Percentiles rank a stretch among this genome's conserved stretches.
Evolutionary conservation across 129 eudicot species (phyloP).

Genomic region (Erigeron canadensis): DNA sequence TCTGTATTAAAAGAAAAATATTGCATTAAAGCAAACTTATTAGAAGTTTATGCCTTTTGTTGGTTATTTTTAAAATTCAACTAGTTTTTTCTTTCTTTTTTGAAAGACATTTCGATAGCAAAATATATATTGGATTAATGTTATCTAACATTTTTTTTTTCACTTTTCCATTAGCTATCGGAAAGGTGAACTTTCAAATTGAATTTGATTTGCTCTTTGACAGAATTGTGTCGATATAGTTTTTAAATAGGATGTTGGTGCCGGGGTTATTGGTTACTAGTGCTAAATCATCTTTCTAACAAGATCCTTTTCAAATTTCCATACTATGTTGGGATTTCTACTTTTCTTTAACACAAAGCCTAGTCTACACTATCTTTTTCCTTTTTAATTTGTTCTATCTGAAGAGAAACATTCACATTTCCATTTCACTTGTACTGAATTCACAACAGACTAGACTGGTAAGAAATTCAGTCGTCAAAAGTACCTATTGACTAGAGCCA

Average conservation of each 20-base stretch:
- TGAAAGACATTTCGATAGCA: not conserved
- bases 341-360: not conserved
- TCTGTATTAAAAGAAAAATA: too few relatives aligned
- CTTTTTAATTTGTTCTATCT: not conserved
- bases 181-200: not conserved
- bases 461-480: not conserved
- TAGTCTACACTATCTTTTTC: not conserved
- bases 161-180: not conserved
- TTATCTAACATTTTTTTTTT: not conserved
- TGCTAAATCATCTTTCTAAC: slow-evolving; percentile 6
- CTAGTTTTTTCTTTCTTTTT: too few relatives aligned
- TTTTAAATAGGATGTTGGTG: not conserved
- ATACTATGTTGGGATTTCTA: not conserved
- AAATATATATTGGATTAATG: not conserved
- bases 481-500: too few relatives aligned
- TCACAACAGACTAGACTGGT: not conserved
- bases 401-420: not conserved
- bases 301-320: not conserved
- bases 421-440: not conserved
- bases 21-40: not conserved
- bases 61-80: too few relatives aligned
- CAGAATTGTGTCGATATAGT: not conserved
- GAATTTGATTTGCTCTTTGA: not conserved
- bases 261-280: not conserved
- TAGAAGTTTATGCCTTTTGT: too few relatives aligned